phyloP scores from a whole-genome alignment of 202 grass and related monocot species.

The Brachypodium distachyon region DNA sequence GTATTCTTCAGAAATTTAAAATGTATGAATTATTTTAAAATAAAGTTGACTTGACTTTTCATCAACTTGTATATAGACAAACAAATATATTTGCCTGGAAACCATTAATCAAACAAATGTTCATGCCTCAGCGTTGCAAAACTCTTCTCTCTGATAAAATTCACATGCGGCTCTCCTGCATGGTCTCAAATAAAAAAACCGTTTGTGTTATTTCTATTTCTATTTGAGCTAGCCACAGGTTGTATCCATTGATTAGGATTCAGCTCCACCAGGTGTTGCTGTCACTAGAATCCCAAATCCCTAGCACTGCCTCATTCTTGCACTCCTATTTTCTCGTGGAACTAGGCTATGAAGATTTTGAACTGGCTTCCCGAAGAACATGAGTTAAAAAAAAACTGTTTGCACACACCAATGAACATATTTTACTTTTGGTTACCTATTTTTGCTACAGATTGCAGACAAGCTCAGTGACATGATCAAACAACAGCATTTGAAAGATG shows the following conservation, averaged over 20 bases:
- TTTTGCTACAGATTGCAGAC: conserved; percentile 61
- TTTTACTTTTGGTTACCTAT: conserved; percentile 7
- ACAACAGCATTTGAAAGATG: conserved; percentile 55
- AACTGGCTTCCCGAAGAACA: neutral
- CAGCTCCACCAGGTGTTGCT: neutral
- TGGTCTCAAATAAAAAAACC: no score
- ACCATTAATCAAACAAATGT: no score
- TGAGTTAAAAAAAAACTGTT: no score
- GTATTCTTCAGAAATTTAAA: neutral
- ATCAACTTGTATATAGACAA: neutral
- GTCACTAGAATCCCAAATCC: neutral
- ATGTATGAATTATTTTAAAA: neutral
- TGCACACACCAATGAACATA: neutral
- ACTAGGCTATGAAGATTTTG: neutral
- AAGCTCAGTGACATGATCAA: conserved; percentile 62
- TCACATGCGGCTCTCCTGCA: no score
- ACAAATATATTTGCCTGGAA: neutral
- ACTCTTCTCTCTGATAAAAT: no score
- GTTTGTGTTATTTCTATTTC: no score
- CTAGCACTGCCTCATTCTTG: neutral
- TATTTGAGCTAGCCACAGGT: neutral
- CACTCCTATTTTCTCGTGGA: neutral
- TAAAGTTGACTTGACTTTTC: neutral
- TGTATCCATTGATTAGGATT: neutral
- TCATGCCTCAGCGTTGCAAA: no score